These are phyloP conservation scores for Vitis hybrid DNA, from an alignment of 177 flowering plant species.

Conservation along the genomic window DNA sequence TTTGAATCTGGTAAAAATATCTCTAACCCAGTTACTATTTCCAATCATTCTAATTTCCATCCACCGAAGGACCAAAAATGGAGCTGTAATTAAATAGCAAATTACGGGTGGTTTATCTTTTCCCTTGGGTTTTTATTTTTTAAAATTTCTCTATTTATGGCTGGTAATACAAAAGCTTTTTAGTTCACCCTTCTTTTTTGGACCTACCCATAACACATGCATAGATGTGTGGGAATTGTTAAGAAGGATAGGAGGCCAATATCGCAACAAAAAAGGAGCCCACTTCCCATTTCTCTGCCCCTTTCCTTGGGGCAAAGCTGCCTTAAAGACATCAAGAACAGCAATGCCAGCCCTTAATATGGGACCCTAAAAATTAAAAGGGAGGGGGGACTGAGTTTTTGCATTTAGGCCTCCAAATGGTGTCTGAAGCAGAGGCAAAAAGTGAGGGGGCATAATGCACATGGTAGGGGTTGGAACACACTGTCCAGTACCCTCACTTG, in stretches of 20 bases:
- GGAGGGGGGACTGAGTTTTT: background rate
- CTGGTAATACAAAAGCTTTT: too few relatives aligned
- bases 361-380: background rate
- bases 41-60: too few relatives aligned
- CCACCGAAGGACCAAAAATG: too few relatives aligned
- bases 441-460: constrained; percentile 2
- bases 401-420: background rate
- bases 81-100: too few relatives aligned
- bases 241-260: background rate
- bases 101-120: too few relatives aligned
- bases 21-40: too few relatives aligned
- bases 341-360: background rate
- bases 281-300: constrained; percentile 2
- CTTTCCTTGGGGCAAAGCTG: background rate
- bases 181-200: background rate
- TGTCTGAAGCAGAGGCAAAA: background rate
- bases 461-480: background rate
- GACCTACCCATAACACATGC: constrained; percentile 1
- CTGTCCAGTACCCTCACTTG: background rate
- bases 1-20: too few relatives aligned
- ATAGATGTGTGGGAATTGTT: background rate
- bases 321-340: background rate
- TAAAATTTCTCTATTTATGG: too few relatives aligned
- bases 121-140: too few relatives aligned
- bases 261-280: background rate